Conservation (phyloP, 1,139 yeast genomes). For the Yamadazyma dendronema region DNA sequence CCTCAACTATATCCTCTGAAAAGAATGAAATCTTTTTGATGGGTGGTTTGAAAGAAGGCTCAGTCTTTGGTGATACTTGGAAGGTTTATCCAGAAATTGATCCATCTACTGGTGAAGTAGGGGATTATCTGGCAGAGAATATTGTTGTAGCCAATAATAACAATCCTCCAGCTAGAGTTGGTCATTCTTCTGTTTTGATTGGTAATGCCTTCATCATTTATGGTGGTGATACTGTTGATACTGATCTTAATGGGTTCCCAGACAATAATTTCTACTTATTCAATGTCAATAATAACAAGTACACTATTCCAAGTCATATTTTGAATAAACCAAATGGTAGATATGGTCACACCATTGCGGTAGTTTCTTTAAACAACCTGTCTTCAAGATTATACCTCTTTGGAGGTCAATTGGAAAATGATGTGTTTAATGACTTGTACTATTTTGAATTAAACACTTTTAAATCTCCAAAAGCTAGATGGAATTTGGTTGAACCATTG, state of each 20-base stretch:
- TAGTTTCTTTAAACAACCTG: conserved; percentile 57
- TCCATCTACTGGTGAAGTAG: conserved; percentile 21
- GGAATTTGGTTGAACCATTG: conserved; percentile 70
- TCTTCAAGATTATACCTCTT: conserved; percentile 79
- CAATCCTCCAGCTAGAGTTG: conserved; percentile 94
- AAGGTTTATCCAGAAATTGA: conserved; percentile 48
- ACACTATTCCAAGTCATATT: conserved; percentile 84
- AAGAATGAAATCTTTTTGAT: conserved; percentile 82
- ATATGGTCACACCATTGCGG: conserved; percentile 82
- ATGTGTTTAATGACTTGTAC: conserved; percentile 80
- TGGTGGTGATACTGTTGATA: conserved; percentile 94
- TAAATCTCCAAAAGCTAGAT: conserved; percentile 75
- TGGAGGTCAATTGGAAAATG: conserved; percentile 94
- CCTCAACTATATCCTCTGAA: conserved; percentile 71
- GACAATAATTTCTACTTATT: conserved; percentile 87
- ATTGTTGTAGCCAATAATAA: conserved; percentile 53
- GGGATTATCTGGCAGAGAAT: conserved; percentile 53
- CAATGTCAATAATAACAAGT: conserved; percentile 84
- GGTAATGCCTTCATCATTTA: conserved; percentile 95
- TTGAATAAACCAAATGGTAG: conserved; percentile 88
- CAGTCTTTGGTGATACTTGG: conserved; percentile 97
- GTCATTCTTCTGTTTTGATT: conserved; percentile 88
- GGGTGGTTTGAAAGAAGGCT: conserved; percentile 93
- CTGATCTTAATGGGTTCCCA: conserved; percentile 75
- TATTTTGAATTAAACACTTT: conserved; percentile 87